Evolutionary conservation across 2,329 filamentous ascomycete species (phyloP), one percentile per base, ranked within the genome.

Genomic region (Aspergillus quadricinctus): DNA sequence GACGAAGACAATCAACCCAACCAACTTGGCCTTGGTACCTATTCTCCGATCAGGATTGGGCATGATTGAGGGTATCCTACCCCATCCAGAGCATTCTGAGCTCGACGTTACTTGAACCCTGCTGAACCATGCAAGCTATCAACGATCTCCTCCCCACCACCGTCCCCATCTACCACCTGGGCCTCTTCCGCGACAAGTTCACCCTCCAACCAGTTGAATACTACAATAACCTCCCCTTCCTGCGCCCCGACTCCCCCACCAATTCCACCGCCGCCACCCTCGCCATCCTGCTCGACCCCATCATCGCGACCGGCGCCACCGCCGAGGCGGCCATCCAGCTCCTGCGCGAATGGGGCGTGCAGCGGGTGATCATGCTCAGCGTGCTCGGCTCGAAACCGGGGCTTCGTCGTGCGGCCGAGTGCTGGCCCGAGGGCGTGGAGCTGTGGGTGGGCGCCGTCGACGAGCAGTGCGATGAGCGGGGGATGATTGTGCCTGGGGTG

Each of bases 241-340:
- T 80, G 41, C 79, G 65, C 54, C 69, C 60, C 40, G 59, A 66
- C 6, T 53, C 60, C 50, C 64, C 19, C 48, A 52, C 63, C 48
- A 77, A 77, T 60, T 70, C 75, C 35, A 69, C 76, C 3, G 73
- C 78, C 1, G 72, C 83, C 1, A 80, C 83, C 23, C 80, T 96
- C 11, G 92, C 92, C 57, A 89, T 97, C 69, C 79, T 97, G 54
- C 83, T 96, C 49, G 93, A 97, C 70, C 94, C 93, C 3, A 85
- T 97, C 64, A 95, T 97, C 69, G 94, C 93, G 1, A 97, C 94
- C 0, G 93, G 93, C 40, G 91, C 90, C 1, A 97, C 93, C 2
- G 90, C 90, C 57, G 88, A 86, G 29, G 93, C 93, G 0, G 93
- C 93, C 4, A 95, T 97, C 69, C 89, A 94, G 69, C 92, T 90